Base-by-base conservation (phyloP, 768 basidiomycete species). In the Pisolithus microcarpus region DNA sequence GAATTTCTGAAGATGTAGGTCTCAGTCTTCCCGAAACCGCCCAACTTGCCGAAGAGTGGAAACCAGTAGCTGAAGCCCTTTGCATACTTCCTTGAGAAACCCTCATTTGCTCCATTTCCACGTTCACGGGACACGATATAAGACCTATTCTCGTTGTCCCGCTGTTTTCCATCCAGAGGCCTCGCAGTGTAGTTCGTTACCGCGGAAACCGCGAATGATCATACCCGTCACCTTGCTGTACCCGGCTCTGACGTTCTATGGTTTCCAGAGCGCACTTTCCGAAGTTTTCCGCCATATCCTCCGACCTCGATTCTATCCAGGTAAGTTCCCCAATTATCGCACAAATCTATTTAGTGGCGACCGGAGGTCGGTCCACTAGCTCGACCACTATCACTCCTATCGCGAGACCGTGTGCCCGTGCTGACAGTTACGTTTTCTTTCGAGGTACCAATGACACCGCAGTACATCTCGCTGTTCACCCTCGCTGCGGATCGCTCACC, bases 381-480 rank as follows among this genome's bases (percentile, higher is more conserved):
- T 15, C 34, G 5, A 34, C 5, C 11, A 5, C 34, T 15, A 34
- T n/a, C 1, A 13, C 5, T 7, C 23, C 15, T 38, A 39, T 30
- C 19, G 16, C 50, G 21, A 21, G 23, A 3, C 5, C 51, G 7
- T 37, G 43, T 50, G 15, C 38, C 34, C 5, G 46, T 21, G 37
- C 61, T 63, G 40, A 65, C 46, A 44, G 45, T 6, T 26, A n/a
- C 1, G 2, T 39, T 7, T 0, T 16, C 26, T 19, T 34, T 50
- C 52, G 56, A 68, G 61, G 38, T 18, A 37, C 52, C 13, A 40
- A 59, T 19, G 54, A 53, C 18, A 42, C 51, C 0, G 43, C 45
- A 5, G 60, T 78, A 13, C 71, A 71, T 43, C 75, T 81, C 18
- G 77, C 75, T 16, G 68, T 81, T 3, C 59, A 61, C 18, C 77